Evolutionary conservation across 1,139 yeast genomes (phyloP).

Genomic region (Williopsis jadinii): DNA sequence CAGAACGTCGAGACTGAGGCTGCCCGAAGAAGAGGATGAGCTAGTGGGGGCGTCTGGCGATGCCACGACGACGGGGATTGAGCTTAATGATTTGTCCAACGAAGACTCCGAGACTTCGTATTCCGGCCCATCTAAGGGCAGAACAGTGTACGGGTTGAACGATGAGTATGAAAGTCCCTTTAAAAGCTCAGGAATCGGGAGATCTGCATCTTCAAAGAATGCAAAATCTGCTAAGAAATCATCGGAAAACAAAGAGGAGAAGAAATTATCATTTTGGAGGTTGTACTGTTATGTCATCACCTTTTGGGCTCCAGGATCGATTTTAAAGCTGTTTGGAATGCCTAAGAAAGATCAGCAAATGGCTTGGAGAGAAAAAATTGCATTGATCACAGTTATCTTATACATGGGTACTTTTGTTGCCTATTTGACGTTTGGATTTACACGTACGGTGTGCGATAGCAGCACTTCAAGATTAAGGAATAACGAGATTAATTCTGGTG

Average conservation of each 20-base stretch:
- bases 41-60: background rate
- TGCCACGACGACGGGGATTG: slow-evolving; percentile 10
- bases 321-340: slow-evolving; percentile 70
- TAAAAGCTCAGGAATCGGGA: background rate
- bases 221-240: slow-evolving; percentile 7
- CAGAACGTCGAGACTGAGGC: slow-evolving; percentile 1
- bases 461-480: slow-evolving; percentile 46
- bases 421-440: slow-evolving; percentile 86
- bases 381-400: slow-evolving; percentile 66
- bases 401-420: slow-evolving; percentile 76
- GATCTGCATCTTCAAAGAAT: slow-evolving; percentile 4
- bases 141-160: slow-evolving; percentile 53
- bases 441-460: slow-evolving; percentile 69
- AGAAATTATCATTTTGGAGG: slow-evolving; percentile 60
- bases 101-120: slow-evolving; percentile 10
- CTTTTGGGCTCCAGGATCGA: slow-evolving; percentile 85
- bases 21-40: background rate
- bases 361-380: slow-evolving; percentile 98
- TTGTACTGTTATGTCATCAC: slow-evolving; percentile 74
- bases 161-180: slow-evolving; percentile 38
- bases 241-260: background rate
- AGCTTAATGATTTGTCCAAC: slow-evolving; percentile 15
- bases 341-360: slow-evolving; percentile 72
- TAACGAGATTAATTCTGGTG: slow-evolving; percentile 51
- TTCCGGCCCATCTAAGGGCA: slow-evolving; percentile 28